phyloP scores from a whole-genome alignment of 306 rosid species.

The Notholithocarpus densiflorus region DNA sequence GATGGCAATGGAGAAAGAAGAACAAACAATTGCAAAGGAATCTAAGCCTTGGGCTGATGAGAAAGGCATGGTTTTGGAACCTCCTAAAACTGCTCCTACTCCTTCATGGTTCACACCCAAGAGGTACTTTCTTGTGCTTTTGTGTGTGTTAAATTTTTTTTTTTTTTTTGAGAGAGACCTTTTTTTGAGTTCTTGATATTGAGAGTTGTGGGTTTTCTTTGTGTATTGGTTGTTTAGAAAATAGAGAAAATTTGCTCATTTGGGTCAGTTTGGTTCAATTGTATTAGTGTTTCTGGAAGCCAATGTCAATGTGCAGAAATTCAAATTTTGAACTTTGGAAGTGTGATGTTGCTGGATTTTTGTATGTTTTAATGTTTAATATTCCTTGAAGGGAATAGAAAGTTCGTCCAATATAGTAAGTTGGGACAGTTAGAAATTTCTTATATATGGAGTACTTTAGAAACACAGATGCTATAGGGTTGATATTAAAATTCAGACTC shows the following conservation, averaged over 20 bases:
- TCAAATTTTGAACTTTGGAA: neutral
- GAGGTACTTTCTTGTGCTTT: conserved; percentile 34
- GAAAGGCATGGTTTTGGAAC: conserved; percentile 4
- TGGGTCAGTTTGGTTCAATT: neutral
- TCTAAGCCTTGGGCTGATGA: conserved; percentile 17
- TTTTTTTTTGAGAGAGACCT: neutral
- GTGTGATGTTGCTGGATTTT: neutral
- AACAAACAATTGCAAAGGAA: conserved; percentile 13
- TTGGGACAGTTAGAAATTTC: neutral
- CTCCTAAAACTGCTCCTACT: conserved; percentile 25
- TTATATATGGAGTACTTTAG: neutral
- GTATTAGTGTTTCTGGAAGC: neutral
- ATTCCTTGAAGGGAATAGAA: neutral
- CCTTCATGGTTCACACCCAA: conserved; percentile 83
- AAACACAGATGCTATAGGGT: neutral
- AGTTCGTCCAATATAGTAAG: neutral
- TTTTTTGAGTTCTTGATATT: neutral
- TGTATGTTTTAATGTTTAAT: neutral
- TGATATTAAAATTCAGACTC: neutral
- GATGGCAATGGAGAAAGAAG: conserved; percentile 17
- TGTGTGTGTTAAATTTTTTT: neutral
- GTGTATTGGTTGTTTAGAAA: neutral
- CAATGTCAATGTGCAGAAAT: neutral
- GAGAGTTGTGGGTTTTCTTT: neutral
- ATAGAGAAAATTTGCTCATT: neutral